These are phyloP conservation scores for Harrya chromipes DNA, from an alignment of 768 basidiomycete genomes.

Conservation along the genomic window DNA sequence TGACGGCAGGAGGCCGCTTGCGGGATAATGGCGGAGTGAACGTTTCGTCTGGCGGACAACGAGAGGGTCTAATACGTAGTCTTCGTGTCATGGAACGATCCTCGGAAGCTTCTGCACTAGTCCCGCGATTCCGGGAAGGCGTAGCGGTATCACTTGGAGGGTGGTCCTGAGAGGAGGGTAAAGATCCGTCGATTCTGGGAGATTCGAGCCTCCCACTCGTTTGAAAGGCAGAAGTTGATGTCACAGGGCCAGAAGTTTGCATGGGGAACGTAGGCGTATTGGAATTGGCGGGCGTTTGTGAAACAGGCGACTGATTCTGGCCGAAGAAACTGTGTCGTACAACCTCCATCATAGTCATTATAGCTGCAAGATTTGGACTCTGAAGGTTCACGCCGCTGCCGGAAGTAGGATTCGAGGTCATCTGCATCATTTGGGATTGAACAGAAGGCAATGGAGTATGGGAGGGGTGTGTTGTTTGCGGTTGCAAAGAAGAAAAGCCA, in stretches of 20 bases:
- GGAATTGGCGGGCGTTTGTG: slow-evolving; percentile 15
- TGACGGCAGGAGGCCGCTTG: slow-evolving; percentile 20
- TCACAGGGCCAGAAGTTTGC: slow-evolving; percentile 2
- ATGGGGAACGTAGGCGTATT: background rate
- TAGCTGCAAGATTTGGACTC: slow-evolving; percentile 19
- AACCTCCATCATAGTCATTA: slow-evolving; percentile 33
- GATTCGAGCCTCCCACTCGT: background rate
- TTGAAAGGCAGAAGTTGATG: slow-evolving; percentile 6
- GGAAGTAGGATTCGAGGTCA: slow-evolving; percentile 7
- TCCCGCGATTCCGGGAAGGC: slow-evolving; percentile 4
- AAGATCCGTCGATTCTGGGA: background rate
- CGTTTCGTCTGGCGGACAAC: slow-evolving; percentile 6
- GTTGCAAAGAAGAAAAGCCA: slow-evolving; percentile 17
- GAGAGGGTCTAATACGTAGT: slow-evolving; percentile 2
- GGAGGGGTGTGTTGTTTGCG: slow-evolving; percentile 8
- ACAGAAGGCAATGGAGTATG: slow-evolving; percentile 13
- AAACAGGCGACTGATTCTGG: slow-evolving; percentile 15
- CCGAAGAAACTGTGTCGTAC: slow-evolving; percentile 22
- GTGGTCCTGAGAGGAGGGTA: slow-evolving; percentile 3
- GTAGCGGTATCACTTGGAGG: background rate
- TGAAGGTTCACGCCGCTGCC: slow-evolving; percentile 15
- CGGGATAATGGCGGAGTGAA: slow-evolving; percentile 16
- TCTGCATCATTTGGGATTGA: slow-evolving; percentile 17
- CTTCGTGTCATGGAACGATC: slow-evolving; percentile 7
- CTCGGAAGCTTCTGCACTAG: slow-evolving; percentile 6